Conservation (phyloP, 805 yeast genomes). For the Saccharomycopsis microspora region DNA sequence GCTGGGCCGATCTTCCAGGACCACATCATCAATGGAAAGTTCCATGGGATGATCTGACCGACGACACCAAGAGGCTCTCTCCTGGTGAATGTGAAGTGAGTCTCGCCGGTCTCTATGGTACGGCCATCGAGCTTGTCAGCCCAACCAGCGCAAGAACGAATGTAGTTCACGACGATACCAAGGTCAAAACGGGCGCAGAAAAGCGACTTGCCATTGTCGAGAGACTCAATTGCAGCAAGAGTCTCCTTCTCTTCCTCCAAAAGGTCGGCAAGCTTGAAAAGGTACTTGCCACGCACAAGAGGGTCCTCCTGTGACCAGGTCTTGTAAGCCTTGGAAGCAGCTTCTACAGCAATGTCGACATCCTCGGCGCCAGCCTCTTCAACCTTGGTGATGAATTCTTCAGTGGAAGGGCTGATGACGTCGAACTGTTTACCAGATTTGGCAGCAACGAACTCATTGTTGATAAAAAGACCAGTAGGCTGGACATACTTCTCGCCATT, state of each 20-base stretch:
- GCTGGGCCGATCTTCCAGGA: conserved; percentile 95
- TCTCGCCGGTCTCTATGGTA: conserved; percentile 59
- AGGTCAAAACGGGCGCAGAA: conserved; percentile 66
- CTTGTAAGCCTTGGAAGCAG: conserved; percentile 71
- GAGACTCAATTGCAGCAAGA: conserved; percentile 70
- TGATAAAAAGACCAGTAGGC: conserved; percentile 75
- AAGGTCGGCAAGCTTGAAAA: conserved; percentile 66
- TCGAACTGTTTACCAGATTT: conserved; percentile 49
- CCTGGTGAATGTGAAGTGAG: conserved; percentile 67
- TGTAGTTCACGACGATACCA: conserved; percentile 50
- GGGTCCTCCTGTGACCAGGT: conserved; percentile 66
- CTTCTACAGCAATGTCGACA: conserved; percentile 74
- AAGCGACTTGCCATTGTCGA: conserved; percentile 84
- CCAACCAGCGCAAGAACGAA: conserved; percentile 84
- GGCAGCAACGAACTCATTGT: conserved; percentile 61
- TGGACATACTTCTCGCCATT: conserved; percentile 64
- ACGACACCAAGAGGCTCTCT: conserved; percentile 92
- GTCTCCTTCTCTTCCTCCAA: conserved; percentile 62
- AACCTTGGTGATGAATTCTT: conserved; percentile 54
- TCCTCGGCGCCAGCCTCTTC: conserved; percentile 71
- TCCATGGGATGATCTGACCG: conserved; percentile 96
- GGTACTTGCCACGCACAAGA: conserved; percentile 46
- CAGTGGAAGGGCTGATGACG: conserved; percentile 61
- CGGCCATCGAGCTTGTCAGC: conserved; percentile 81
- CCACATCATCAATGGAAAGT: conserved; percentile 89